phyloP scores from a whole-genome alignment of 208 protist species.

The Trypanosoma mega region DNA sequence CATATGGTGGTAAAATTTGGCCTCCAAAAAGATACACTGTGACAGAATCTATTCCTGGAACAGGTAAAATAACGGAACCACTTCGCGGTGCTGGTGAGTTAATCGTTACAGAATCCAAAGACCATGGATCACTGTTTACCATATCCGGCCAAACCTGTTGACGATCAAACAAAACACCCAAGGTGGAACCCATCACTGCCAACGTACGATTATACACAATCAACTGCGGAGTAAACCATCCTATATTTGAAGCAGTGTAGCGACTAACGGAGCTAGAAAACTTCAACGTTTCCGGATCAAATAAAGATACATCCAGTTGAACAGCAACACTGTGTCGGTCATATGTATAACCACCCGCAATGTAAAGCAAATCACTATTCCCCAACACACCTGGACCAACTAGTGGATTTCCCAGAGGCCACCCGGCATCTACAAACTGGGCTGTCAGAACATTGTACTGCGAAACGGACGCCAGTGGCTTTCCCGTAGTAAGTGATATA shows the following conservation, averaged over 20 bases:
- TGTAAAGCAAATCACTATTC: slow-evolving; percentile 28
- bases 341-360: slow-evolving; percentile 21
- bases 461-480: slow-evolving; percentile 26
- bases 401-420: slow-evolving; percentile 24
- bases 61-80: slow-evolving; percentile 7
- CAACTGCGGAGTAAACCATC: slow-evolving; percentile 26
- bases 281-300: slow-evolving; percentile 24
- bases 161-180: slow-evolving; percentile 10
- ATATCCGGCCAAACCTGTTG: slow-evolving; percentile 24
- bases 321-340: slow-evolving; percentile 1
- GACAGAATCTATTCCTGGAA: slow-evolving; percentile 8
- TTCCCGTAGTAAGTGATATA: slow-evolving; percentile 13
- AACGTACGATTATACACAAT: slow-evolving; percentile 29
- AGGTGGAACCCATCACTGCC: slow-evolving; percentile 14
- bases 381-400: slow-evolving; percentile 29
- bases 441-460: slow-evolving; percentile 38
- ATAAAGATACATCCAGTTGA: slow-evolving; percentile 17
- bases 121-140: not conserved
- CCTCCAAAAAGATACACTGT: slow-evolving; percentile 26
- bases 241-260: not conserved
- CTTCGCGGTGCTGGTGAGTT: slow-evolving; percentile 16
- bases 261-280: slow-evolving; percentile 6
- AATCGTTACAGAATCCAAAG: slow-evolving; percentile 9
- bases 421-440: slow-evolving; percentile 42
- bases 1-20: slow-evolving; percentile 24